These are phyloP conservation scores for Epithele typhae DNA, from an alignment of 768 basidiomycete genomes.

Conservation along the genomic window DNA sequence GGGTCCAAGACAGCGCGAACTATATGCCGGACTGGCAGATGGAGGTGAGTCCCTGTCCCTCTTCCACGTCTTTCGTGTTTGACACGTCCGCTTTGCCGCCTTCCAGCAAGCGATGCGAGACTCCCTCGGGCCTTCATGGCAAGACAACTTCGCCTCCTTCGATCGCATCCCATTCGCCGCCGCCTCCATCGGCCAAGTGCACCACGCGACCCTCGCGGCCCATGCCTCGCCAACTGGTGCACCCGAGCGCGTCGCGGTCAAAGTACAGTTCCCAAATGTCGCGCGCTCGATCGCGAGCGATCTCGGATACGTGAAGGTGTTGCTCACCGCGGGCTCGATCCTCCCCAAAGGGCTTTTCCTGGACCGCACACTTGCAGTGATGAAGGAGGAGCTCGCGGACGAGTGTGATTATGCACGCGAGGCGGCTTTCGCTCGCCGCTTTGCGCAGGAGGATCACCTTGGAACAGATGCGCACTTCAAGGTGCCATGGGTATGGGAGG, in stretches of 20 bases:
- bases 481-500: constrained; percentile 83
- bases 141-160: constrained; percentile 64
- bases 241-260: constrained; percentile 66
- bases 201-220: constrained; percentile 61
- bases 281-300: constrained; percentile 83
- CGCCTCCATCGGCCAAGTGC: constrained; percentile 97
- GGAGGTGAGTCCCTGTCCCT: constrained; percentile 52
- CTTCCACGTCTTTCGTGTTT: background rate
- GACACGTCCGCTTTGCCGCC: background rate
- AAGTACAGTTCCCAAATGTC: constrained; percentile 95
- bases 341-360: constrained; percentile 89
- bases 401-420: constrained; percentile 91
- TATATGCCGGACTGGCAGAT: constrained; percentile 99
- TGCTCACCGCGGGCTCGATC: constrained; percentile 75
- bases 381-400: constrained; percentile 85
- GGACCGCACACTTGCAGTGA: constrained; percentile 82
- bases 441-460: constrained; percentile 46
- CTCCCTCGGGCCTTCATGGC: constrained; percentile 79
- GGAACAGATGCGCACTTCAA: constrained; percentile 66
- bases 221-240: constrained; percentile 48
- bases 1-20: constrained; percentile 93
- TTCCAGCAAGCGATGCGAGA: constrained; percentile 61
- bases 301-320: constrained; percentile 75
- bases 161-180: constrained; percentile 88
- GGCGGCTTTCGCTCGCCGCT: constrained; percentile 62